A percentile compares a stretch with the other conserved stretches of the same genome.
Evolutionary conservation across 2,329 filamentous ascomycete species (phyloP).

Genomic region (Paraphoma chrysanthemicola): DNA sequence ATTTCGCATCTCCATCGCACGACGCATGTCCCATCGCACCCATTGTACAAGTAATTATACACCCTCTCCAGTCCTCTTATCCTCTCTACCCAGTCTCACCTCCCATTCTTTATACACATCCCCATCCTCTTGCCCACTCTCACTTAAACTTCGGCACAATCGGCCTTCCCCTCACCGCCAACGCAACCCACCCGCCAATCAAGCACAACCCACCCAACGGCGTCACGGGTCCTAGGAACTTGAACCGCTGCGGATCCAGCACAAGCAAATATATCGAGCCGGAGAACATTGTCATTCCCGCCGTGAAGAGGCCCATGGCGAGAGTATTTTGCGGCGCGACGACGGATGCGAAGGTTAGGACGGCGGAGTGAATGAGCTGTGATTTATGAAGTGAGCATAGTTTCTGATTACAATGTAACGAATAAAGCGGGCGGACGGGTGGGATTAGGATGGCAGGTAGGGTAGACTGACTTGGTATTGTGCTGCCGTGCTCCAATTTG

Average conservation of each 20-base stretch:
- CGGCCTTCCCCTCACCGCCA: constrained; percentile 49
- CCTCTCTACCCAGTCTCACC: no score
- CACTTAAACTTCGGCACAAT: constrained; percentile 6
- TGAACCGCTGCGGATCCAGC: constrained; percentile 67
- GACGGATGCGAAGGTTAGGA: constrained; percentile 63
- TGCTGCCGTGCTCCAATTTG: constrained; percentile 69
- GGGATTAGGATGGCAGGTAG: no score
- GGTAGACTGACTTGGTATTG: constrained; percentile 65
- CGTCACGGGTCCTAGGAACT: constrained; percentile 68
- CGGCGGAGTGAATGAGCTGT: constrained; percentile 70
- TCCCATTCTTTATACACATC: neutral
- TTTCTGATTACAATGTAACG: no score
- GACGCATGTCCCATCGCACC: neutral
- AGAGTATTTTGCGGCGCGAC: constrained; percentile 62
- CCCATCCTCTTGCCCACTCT: neutral
- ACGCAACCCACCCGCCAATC: constrained; percentile 68
- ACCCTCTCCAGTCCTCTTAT: neutral
- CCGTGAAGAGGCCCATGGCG: constrained; percentile 65
- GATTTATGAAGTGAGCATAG: constrained; percentile 32
- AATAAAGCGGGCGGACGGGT: no score
- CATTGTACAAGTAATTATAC: neutral
- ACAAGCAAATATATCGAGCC: constrained; percentile 70
- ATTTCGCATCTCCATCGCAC: neutral
- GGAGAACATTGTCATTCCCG: constrained; percentile 72
- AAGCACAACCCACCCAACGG: constrained; percentile 69